Evolutionary conservation across 768 basidiomycete species (phyloP).

Genomic region (Dentipellis sp.): DNA sequence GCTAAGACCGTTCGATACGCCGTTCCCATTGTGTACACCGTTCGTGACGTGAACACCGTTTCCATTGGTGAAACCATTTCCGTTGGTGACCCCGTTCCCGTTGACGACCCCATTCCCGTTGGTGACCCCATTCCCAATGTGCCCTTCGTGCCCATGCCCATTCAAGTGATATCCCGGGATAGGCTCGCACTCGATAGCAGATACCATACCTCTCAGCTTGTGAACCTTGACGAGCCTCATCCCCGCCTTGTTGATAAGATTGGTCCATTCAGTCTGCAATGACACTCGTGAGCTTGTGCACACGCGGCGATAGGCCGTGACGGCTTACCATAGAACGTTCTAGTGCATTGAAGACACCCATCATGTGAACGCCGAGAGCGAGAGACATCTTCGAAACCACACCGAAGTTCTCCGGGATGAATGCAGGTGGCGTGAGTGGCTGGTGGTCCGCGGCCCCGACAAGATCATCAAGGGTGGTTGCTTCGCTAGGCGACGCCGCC

Average conservation of each 20-base stretch:
- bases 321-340: slow-evolving; percentile 8
- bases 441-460: background rate
- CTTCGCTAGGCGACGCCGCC: background rate
- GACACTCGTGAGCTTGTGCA: background rate
- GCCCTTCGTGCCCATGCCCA: background rate
- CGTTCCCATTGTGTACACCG: background rate
- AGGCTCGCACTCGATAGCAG: slow-evolving; percentile 4
- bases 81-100: background rate
- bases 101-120: background rate
- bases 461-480: slow-evolving; percentile 2
- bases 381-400: slow-evolving; percentile 4
- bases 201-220: slow-evolving; percentile 2
- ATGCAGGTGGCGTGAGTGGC: slow-evolving; percentile 1
- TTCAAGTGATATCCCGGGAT: background rate
- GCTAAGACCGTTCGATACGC: background rate
- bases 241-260: background rate
- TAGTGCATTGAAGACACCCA: slow-evolving; percentile 9
- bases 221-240: background rate
- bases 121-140: background rate
- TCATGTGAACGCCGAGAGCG: slow-evolving; percentile 9
- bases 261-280: background rate
- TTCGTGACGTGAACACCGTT: background rate
- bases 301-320: background rate
- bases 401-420: slow-evolving; percentile 7
- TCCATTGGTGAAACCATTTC: background rate